Evolutionary conservation across 2,329 filamentous ascomycete genomes (phyloP).

Genomic region (Kalaharituber pfeilii): DNA sequence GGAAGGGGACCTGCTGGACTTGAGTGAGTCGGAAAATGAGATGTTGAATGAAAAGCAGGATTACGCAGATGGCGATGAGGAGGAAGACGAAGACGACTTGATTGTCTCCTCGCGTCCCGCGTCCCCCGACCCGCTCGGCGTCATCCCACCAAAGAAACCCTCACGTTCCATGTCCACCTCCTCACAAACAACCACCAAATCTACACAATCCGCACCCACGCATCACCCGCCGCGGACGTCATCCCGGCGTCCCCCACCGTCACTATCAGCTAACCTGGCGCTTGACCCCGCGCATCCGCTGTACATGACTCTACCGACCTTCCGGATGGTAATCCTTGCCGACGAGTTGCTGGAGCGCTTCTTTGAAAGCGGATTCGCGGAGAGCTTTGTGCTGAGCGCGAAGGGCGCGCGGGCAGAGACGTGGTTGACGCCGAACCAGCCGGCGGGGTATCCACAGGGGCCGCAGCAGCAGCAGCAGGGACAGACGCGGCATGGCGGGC

Average conservation of each 20-base stretch:
- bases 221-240: background rate
- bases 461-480: background rate
- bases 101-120: background rate
- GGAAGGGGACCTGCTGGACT: background rate
- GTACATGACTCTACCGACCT: slow-evolving; percentile 90
- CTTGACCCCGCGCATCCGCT: slow-evolving; percentile 84
- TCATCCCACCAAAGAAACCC: slow-evolving; percentile 20
- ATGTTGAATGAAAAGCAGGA: slow-evolving; percentile 20
- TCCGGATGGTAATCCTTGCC: slow-evolving; percentile 94
- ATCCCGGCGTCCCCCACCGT: slow-evolving; percentile 17
- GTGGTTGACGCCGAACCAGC: slow-evolving; percentile 39
- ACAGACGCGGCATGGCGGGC: background rate
- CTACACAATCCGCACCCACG: background rate
- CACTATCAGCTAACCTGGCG: slow-evolving; percentile 53
- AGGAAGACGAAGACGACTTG: slow-evolving; percentile 31
- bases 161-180: background rate
- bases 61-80: no score
- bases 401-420: slow-evolving; percentile 28
- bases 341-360: slow-evolving; percentile 93
- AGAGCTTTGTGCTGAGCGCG: slow-evolving; percentile 69
- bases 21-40: background rate
- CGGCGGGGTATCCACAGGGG: slow-evolving; percentile 39
- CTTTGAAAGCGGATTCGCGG: slow-evolving; percentile 88
- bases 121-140: slow-evolving; percentile 27
- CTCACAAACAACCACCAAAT: background rate